Evolutionary conservation across 2,329 filamentous ascomycete species (phyloP), one percentile per base, ranked within the genome.

Genomic region (Phialophora verrucosa): DNA sequence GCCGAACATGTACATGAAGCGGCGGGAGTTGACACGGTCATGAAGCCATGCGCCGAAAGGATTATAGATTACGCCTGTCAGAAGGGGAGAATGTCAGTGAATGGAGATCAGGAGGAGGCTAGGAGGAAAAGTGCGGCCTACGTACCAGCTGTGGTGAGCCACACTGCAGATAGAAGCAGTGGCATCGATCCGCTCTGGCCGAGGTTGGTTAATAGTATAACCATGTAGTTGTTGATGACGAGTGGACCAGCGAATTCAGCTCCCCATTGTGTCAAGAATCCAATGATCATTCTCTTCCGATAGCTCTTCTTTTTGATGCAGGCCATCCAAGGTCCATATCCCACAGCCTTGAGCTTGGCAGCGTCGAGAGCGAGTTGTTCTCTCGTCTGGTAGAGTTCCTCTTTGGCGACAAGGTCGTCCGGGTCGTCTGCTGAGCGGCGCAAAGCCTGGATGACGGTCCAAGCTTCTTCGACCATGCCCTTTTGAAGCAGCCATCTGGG

Each of bases 211-310:
- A 77, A 78, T 60, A 80, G 73, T 49, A 80, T 73, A 60, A 78
- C 79, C 4, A 77, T 78, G 65, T 83, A 83, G 63, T 80, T 80
- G 63, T 80, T 70, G 62, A 84, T 84, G 17, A 85, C 81, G 0
- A 85, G 75, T 11, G 82, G 81, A 0, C 83, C 83, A n/a, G 79
- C 81, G 70, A 84, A 84, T 61, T 84, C 82, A 1, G 83, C 82
- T 25, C 82, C 83, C 81, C 82, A 85, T 69, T 84, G 83, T 0
- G 82, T 84, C 42, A 84, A 73, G 66, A 84, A 85, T 0, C 82
- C 82, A 50, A 85, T 82, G 1, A 79, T 76, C 81, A 85, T 83
- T 0, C 83, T 76, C 75, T 83, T 84, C 20, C 83, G 76, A 67
- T 83, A 83, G 8, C 81, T 81, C 65, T 77, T 78, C 71, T 81